A percentile compares a stretch with the other conserved stretches of the same genome.
Conservation (phyloP, 1,139 yeast species). For the Debaryomyces udenii region DNA sequence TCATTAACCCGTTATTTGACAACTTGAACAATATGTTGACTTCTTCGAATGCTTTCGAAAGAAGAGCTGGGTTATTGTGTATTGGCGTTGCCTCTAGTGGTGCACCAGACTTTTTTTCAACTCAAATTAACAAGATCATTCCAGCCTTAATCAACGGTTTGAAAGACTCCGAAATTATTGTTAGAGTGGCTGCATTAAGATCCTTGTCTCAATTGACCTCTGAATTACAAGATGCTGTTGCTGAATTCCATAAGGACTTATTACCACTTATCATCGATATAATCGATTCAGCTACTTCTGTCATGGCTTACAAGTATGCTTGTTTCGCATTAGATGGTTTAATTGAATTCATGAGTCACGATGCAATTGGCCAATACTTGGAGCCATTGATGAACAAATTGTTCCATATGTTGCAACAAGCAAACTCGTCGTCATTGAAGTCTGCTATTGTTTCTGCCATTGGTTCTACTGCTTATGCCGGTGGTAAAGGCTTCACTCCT, state of each 20-base stretch:
- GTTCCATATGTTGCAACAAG: constrained; percentile 74
- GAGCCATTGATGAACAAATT: constrained; percentile 90
- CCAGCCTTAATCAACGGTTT: constrained; percentile 77
- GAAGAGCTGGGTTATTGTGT: constrained; percentile 85
- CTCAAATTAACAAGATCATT: constrained; percentile 72
- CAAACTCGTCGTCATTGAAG: constrained; percentile 70
- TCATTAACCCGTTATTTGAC: constrained; percentile 76
- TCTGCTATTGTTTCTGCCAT: constrained; percentile 92
- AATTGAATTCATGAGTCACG: constrained; percentile 88
- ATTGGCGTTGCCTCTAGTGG: constrained; percentile 87
- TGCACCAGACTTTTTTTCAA: constrained; percentile 87
- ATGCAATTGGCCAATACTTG: constrained; percentile 78
- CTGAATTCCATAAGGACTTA: constrained; percentile 78
- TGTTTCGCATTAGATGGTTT: constrained; percentile 90
- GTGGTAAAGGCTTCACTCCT: constrained; percentile 86
- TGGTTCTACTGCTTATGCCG: constrained; percentile 95
- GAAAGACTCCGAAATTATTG: constrained; percentile 74
- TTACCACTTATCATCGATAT: constrained; percentile 85
- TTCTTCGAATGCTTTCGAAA: constrained; percentile 70
- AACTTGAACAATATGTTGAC: constrained; percentile 62
- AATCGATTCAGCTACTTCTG: constrained; percentile 83
- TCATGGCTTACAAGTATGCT: constrained; percentile 87
- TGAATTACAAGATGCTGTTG: constrained; percentile 82
- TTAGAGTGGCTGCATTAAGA: constrained; percentile 84
- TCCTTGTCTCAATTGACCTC: constrained; percentile 77